Evolutionary conservation across 1,284 basidiomycete species (phyloP), one percentile per base, ranked within the genome.

Genomic region (Erythrobasidium hasegawianum): DNA sequence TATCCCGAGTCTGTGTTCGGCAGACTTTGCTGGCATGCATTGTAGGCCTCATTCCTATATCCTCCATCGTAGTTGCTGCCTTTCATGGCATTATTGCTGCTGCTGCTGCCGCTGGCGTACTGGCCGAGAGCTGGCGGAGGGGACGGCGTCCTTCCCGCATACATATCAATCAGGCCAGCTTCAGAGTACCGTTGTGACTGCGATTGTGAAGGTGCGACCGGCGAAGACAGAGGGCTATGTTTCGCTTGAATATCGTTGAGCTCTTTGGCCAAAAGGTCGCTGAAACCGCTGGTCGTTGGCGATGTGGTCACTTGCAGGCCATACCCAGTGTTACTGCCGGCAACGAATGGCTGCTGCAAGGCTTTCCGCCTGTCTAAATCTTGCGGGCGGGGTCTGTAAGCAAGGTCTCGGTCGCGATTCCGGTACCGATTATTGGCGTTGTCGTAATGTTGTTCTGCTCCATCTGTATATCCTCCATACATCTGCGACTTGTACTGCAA

Each of bases 231-330:
- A 1, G 53, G 61, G n/a, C 53, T 64, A 50, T 64, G 61, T 33
- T 26, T 56, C 26, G 61, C 61, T 41, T 64, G 61, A 2, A 64
- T 64, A 43, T 56, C 61, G 14, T 64, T 53, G 40, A 64, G 41
- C 18, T 64, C 43, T 53, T 24, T 47, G 13, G 47, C 43, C 8
- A 45, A 56, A 9, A 64, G 54, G 39, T 45, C 49, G 29, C 41
- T 33, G 61, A 64, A 49, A 10, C 53, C 61, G 20, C 27, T 47
- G 43, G 43, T 47, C 7, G 14, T 47, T n/a, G 50, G 22, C 20
- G 50, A 53, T 10, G 50, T 55, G 16, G 26, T 41, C 14, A 62
- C 29, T 20, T 47, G n/a, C 14, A 47, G 43, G 22, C 22, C 43
- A 47, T 18, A 18, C 16, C 43, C 43, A 33, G 5, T 33, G 33